Base-by-base conservation (phyloP, 1,284 basidiomycete genomes). In the Malassezia restricta region DNA sequence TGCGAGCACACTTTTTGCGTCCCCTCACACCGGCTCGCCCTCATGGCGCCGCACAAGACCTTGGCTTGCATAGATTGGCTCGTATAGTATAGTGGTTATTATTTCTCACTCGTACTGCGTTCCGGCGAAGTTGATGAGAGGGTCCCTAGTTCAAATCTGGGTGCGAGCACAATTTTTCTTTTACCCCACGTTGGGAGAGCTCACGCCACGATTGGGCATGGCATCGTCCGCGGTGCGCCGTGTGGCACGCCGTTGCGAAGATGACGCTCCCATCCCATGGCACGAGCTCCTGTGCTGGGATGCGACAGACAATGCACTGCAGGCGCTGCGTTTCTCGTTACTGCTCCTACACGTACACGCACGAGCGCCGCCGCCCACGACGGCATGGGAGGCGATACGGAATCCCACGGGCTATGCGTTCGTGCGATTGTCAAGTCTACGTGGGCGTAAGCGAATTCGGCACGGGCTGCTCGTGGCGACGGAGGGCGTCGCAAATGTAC, bases 31-130 rank as follows among this genome's bases (percentile, higher is more conserved):
- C 20, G 2, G 20, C 20, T 24, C 20, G 20, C 20, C 20, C 20
- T 24, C 20, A 24, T 24, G 20, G 4, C 20, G 20, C 20, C 20
- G 20, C 20, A 24, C 2, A 24, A 4, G 2, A 4, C 20, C 20
- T 24, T 4, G 20, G 20, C 2, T 24, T 24, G 20, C 20, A 24
- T 24, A 2, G 20, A 24, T 30, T 43, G 4, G 48, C 48, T 41
- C 48, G 48, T 50, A 50, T 50, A 50, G 48, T 50, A 50, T 50
- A 50, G 48, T 39, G 48, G 48, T 50, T 50, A 50, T 50, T 50
- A 50, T 50, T 50, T 50, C 48, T 50, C 48, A 50, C 48, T 50
- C 48, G 48, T 50, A 50, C 48, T 43, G n/a, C 41, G 40, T n/a
- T 43, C 39, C 48, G 41, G 35, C 41, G 32, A 24, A 39, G 48